Base-by-base conservation (phyloP, 1,284 basidiomycete species). In the Cutaneotrichosporon cyanovorans region DNA sequence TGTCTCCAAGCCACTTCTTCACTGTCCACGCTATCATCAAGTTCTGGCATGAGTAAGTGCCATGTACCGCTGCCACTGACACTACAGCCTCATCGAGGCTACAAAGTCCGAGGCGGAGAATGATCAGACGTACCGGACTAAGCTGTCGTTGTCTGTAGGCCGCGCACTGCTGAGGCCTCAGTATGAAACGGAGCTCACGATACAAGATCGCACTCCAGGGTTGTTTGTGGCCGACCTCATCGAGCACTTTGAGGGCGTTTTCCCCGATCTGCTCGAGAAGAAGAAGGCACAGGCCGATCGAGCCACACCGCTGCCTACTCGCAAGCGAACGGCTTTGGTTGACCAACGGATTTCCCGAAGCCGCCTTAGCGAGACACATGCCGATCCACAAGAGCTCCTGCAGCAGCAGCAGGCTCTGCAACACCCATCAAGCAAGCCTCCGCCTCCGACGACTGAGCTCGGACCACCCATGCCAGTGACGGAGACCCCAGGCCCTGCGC, bases 201-300 rank as follows among this genome's bases (percentile, higher is more conserved):
- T 87, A 56, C 87, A 85, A 69, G 87, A 87, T 69, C 85, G 85
- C 36, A 87, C 86, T 61, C 86, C 83, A 36, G 62, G 73, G 81
- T 81, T 87, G 46, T 73, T 91, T 58, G 81, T 90, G 73, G 81
- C 88, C 37, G 92, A 96, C 62, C 76, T 96, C 1, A 62, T 96
- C 51, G 81, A 79, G 54, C 78, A 86, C 62, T 89, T 92, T 63
- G 75, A 77, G 15, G 75, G 74, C 4, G 78, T 95, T 45, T 75
- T 96, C 46, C 89, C 91, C 0, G 79, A 82, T 0, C 80, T 90
- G 0, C 81, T 95, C 48, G 75, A 79, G 40, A 81, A 81, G 63
- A 93, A 92, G 76, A 85, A 84, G 58, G 80, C 81, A 35, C 88
- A 93, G 62, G 82, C 84, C 0, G 87, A 87, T 57, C 81, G 88